phyloP scores from a whole-genome alignment of 805 yeast genomes.

The Suhomyces emberorum region DNA sequence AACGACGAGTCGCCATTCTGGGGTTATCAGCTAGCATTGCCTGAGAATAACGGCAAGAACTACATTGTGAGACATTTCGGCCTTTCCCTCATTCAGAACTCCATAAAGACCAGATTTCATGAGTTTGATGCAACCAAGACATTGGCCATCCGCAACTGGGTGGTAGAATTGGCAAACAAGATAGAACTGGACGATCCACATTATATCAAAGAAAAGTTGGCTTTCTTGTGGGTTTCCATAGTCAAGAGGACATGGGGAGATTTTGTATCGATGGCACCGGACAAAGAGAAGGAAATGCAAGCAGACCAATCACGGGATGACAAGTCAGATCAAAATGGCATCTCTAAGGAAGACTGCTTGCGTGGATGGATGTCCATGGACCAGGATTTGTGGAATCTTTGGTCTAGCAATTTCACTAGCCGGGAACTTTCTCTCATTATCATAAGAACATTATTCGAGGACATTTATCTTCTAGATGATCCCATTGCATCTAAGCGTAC shows the following conservation, averaged over 20 bases:
- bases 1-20: constrained; percentile 85
- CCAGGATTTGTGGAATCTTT: constrained; percentile 62
- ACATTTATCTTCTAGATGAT: constrained; percentile 86
- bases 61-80: constrained; percentile 88
- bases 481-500: constrained; percentile 81
- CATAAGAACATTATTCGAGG: constrained; percentile 86
- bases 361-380: constrained; percentile 92
- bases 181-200: constrained; percentile 73
- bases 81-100: constrained; percentile 68
- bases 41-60: constrained; percentile 53
- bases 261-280: constrained; percentile 6
- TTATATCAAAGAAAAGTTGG: constrained; percentile 83
- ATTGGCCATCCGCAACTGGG: constrained; percentile 76
- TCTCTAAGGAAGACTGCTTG: constrained; percentile 45
- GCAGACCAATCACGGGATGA: not conserved
- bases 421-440: constrained; percentile 78
- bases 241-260: constrained; percentile 93
- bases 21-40: constrained; percentile 83
- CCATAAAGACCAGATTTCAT: constrained; percentile 60
- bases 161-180: constrained; percentile 68
- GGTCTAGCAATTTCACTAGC: constrained; percentile 62
- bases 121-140: constrained; percentile 53
- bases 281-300: not conserved
- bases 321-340: constrained; percentile 8
- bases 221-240: constrained; percentile 85